phyloP scores from a whole-genome alignment of 2,329 filamentous ascomycete species.

The Claviceps arundinis region DNA sequence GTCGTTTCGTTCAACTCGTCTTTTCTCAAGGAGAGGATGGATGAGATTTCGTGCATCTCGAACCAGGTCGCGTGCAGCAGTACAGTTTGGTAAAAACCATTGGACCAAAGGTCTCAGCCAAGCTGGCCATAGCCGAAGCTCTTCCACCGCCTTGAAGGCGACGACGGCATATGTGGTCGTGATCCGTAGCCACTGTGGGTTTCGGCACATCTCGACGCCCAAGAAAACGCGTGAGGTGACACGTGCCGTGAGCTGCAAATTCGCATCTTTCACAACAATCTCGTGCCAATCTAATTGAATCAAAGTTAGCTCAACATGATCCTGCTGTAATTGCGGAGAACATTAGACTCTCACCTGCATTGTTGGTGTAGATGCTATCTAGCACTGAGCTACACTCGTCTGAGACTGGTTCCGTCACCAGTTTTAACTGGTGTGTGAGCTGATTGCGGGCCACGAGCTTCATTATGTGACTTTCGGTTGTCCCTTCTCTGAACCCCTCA shows the following conservation, averaged over 20 bases:
- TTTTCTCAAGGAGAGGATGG: conserved; percentile 7
- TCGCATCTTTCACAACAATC: background rate
- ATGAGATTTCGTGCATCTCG: conserved; percentile 4
- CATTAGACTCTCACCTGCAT: background rate
- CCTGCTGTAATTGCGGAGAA: background rate
- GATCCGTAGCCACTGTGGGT: conserved; percentile 34
- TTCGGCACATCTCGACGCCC: conserved; percentile 29
- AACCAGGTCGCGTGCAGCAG: conserved; percentile 5
- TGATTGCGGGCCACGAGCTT: background rate
- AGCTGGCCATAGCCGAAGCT: conserved; percentile 8
- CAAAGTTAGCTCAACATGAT: background rate
- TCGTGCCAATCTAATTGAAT: background rate
- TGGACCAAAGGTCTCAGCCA: conserved; percentile 8
- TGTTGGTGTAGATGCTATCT: background rate
- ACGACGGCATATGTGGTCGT: conserved; percentile 29
- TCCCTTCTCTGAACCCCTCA: background rate
- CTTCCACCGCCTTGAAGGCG: conserved; percentile 16
- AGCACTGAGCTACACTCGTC: background rate
- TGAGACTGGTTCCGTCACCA: conserved; percentile 1
- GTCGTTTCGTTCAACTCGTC: conserved; percentile 5
- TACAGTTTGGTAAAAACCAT: conserved; percentile 10
- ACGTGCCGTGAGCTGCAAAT: conserved; percentile 26
- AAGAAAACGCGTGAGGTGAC: conserved; percentile 37
- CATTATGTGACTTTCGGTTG: background rate
- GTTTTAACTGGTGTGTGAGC: background rate